Conservation (phyloP, 2,329 filamentous ascomycete species). For the Cladophialophora psammophila region DNA sequence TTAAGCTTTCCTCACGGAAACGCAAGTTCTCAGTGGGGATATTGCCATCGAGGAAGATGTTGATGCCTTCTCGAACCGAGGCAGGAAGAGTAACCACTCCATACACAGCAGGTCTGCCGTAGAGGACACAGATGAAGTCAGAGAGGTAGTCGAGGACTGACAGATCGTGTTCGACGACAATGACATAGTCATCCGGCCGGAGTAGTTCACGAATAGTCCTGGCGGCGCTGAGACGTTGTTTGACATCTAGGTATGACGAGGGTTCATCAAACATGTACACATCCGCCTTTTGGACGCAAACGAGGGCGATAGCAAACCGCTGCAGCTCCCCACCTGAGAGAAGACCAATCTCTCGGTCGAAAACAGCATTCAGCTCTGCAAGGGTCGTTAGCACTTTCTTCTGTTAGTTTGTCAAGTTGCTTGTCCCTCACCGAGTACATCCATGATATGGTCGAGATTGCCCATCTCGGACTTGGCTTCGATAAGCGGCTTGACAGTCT, state of each 20-base stretch:
- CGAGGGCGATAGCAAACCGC: constrained; percentile 94
- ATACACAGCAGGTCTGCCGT: constrained; percentile 93
- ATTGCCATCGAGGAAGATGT: constrained; percentile 97
- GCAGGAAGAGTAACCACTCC: constrained; percentile 96
- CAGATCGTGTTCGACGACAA: constrained; percentile 99
- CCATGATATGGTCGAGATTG: constrained; percentile 81
- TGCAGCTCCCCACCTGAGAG: constrained; percentile 98
- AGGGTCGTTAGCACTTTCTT: constrained; percentile 34
- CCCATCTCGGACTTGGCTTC: constrained; percentile 76
- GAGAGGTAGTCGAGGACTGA: constrained; percentile 98
- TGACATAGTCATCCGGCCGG: constrained; percentile 90
- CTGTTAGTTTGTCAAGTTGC: background rate
- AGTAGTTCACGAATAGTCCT: constrained; percentile 91
- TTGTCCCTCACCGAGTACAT: constrained; percentile 68
- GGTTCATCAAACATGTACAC: constrained; percentile 99
- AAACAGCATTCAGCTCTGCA: constrained; percentile 82
- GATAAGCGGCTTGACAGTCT: constrained; percentile 80
- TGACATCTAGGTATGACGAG: constrained; percentile 98
- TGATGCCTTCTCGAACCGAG: constrained; percentile 98
- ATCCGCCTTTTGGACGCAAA: constrained; percentile 94
- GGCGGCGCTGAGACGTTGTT: constrained; percentile 93
- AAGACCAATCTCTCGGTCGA: constrained; percentile 86
- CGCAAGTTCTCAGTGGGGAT: constrained; percentile 98
- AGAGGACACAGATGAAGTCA: constrained; percentile 97
- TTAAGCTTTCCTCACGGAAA: constrained; percentile 95